Evolutionary conservation across 116 monocot species (phyloP), one percentile per base, ranked within the genome.

Genomic region (Zostera marina): DNA sequence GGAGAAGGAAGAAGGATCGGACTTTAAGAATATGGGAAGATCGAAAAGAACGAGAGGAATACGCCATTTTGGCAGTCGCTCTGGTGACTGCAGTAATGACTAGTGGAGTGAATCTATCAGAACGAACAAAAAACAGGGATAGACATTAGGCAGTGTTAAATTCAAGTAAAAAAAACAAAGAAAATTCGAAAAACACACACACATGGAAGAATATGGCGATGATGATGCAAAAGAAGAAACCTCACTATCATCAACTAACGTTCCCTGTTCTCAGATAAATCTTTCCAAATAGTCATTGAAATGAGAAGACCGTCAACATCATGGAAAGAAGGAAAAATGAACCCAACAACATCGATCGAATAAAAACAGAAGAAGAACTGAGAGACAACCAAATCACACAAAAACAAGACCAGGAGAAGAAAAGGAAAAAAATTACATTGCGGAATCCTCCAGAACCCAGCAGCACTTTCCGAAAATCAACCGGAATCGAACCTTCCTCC

Each of bases 1-100:
- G 47, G 22, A 54, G 54, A 32, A 54, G 26, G 26, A 14, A 22
- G 5, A 42, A 16, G 43, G 12, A 20, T 16, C 57, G 58, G 46
- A 56, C 56, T 66, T 66, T 66, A 10, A 16, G 38, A 66, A 56
- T 66, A 39, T n/a, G 54, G 45, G 23, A 56, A 9, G 66, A 32
- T 24, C 11, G 7, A 43, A 46, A 45, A 45, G 38, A 45, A 44
- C 21, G 44, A 19, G 44, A 55, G 16, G 42, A 32, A 32, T 32
- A 19, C 11, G 14, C 54, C 14, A 54, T n/a, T 47, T 25, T 13
- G 42, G 14, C 22, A n/a, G 39, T 49, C 16, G 32, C 32, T 32
- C 32, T 32, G 32, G 32, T 32, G 32, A 32, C 32, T 5, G 0
- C 0, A 32, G 32, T 32, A n/a, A n/a, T n/a, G n/a, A n/a, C 32